Evolutionary conservation across 495 filamentous ascomycete species (phyloP).

Genomic region (Endocarpon pusillum): DNA sequence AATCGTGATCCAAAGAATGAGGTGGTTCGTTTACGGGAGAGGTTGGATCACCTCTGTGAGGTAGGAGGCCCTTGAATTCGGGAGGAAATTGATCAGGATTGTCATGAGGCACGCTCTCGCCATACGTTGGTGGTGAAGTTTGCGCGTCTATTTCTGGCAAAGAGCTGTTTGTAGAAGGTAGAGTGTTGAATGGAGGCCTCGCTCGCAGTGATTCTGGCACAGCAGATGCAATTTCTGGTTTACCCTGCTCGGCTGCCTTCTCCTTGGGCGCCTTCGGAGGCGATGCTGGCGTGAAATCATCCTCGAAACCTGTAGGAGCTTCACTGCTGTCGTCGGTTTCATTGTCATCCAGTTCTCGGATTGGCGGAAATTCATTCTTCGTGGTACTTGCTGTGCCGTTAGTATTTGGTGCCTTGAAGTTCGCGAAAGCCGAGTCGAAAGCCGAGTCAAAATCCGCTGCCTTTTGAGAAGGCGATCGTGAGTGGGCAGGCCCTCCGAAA

Average conservation of each 20-base stretch:
- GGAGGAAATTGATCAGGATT: constrained; percentile 30
- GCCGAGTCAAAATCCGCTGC: constrained; percentile 33
- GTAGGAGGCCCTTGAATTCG: constrained; percentile 47
- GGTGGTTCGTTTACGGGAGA: constrained; percentile 28
- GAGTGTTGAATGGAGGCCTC: no score
- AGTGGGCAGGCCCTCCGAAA: constrained; percentile 36
- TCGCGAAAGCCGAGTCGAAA: constrained; percentile 31
- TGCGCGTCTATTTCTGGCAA: constrained; percentile 41
- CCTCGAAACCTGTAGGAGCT: constrained; percentile 60
- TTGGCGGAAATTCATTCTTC: constrained; percentile 74
- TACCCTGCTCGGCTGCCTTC: constrained; percentile 3
- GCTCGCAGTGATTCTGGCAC: no score
- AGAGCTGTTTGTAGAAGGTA: constrained; percentile 10
- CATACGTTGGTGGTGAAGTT: constrained; percentile 48
- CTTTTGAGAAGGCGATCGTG: constrained; percentile 41
- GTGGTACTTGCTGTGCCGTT: constrained; percentile 19
- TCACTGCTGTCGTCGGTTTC: constrained; percentile 66
- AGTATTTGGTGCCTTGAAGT: constrained; percentile 7
- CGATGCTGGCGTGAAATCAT: constrained; percentile 68
- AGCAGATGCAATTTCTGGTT: constrained; percentile 8
- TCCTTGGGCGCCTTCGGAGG: constrained; percentile 27
- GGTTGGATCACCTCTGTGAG: constrained; percentile 46
- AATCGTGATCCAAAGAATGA: constrained; percentile 25
- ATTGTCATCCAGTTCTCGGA: constrained; percentile 66
- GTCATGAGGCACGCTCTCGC: constrained; percentile 21